Evolutionary conservation across 192 early-diverging fungal genomes (phyloP), one percentile per base, ranked within the genome.

Genomic region (Podila minutissima): DNA sequence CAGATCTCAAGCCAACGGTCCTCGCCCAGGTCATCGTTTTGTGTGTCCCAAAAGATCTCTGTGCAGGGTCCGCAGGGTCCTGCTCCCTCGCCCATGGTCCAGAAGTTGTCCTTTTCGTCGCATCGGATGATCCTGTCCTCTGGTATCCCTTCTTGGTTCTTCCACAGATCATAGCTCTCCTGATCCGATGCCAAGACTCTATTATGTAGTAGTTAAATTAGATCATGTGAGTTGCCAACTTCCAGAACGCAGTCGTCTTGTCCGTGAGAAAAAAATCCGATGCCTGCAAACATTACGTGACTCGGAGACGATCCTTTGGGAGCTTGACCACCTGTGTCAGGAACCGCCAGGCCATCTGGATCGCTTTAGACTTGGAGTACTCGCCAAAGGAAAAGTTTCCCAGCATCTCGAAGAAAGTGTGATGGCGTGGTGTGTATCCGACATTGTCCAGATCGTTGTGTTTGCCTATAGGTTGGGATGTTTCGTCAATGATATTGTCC

Each of bases 351-450:
- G 89, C 89, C 83, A 86, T 84, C n/a, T 58, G 71, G 58, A 90
- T 88, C 11, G 89, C 90, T 31, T 82, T 67, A 13, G 60, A 53
- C 61, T 89, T 91, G 32, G 77, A 71, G 69, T 90, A 89, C 12
- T 75, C 55, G n/a, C 90, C 90, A 83, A 91, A 90, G 0, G 89
- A 89, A 74, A 91, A 91, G 46, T 89, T 88, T 11, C 90, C 90
- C 24, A 91, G 69, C 90, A 91, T 91, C 71, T 91, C 90, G 74
- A 91, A 91, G 51, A 90, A 89, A 2, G 90, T 91, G 61, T 91
- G 90, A 69, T 91, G 90, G 9, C 89, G 86, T 33, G 86, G 84
- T 5, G 89, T 91, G 67, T 83, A 86, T n/a, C 89, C 89, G 8
- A 91, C 89, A 73, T 91, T 89, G 64, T 91, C 89, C 6, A 91